Evolutionary conservation across 2,329 filamentous ascomycete species (phyloP).

Genomic region (Clonostachys byssicola): DNA sequence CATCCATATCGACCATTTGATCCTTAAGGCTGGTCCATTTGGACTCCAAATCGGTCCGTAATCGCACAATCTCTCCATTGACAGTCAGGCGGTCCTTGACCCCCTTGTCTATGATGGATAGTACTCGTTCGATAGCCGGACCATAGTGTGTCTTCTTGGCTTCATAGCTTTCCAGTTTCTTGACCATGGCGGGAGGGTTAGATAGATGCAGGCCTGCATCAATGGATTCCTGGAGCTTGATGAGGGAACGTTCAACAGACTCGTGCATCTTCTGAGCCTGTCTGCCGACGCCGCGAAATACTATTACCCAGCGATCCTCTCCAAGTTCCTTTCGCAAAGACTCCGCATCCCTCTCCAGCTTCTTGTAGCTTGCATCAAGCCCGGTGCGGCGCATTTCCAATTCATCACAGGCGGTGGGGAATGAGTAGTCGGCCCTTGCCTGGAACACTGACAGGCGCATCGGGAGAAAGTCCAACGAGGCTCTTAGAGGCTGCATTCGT

Average conservation of each 20-base stretch:
- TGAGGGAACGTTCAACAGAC: conserved; percentile 82
- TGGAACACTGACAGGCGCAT: conserved; percentile 91
- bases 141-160: conserved; percentile 93
- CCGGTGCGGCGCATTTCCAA: conserved; percentile 69
- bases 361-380: conserved; percentile 82
- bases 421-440: conserved; percentile 68
- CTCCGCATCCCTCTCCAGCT: conserved; percentile 86
- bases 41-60: conserved; percentile 82
- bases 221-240: conserved; percentile 76
- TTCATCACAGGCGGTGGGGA: conserved; percentile 89
- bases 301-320: conserved; percentile 93
- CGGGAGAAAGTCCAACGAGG: conserved; percentile 90
- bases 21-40: conserved; percentile 74
- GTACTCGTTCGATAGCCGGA: conserved; percentile 84
- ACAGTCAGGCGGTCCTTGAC: conserved; percentile 92
- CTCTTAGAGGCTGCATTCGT: conserved; percentile 88
- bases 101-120: conserved; percentile 93
- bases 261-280: conserved; percentile 97
- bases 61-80: conserved; percentile 87
- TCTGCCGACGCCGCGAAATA: conserved; percentile 87
- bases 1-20: conserved; percentile 74
- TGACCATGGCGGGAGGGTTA: conserved; percentile 64
- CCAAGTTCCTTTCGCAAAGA: conserved; percentile 84
- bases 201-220: conserved; percentile 71
- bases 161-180: conserved; percentile 90